Base-by-base conservation (phyloP, 306 rosid genomes). In the Cucumis melo region DNA sequence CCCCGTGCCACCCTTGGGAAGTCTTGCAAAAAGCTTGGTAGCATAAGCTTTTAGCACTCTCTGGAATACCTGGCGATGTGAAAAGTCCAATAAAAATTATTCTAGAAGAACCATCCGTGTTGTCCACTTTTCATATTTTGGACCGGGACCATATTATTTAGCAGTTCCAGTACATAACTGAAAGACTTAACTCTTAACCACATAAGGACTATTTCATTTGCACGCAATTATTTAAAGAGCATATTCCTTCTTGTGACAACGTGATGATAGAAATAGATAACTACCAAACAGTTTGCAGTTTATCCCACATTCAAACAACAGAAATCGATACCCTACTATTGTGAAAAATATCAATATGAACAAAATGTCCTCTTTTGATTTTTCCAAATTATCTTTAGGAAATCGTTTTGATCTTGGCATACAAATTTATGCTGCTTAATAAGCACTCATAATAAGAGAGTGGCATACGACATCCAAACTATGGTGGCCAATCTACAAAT, bases 1-100 rank as follows among this genome's bases (percentile, higher is more conserved):
- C 80, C 99, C 99, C 7, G 89, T 87, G 60, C 99, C 99, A 75
- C 99, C 99, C 92, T 86, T 94, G 36, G 99, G 99, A 67, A 94
- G 87, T 88, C 96, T 94, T 77, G 82, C 85, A 87, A 90, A 89
- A 77, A 94, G 93, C 82, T 87, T 94, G 67, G 89, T 85, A 42
- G 99, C 99, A 86, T 94, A 94, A 59, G 91, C 99, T 86, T 90
- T 94, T 66, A 94, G 96, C 84, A 92, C 78, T 89, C 95, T 87
- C 84, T 92, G 96, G 88, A 94, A 94, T 55, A 94, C 99, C 99
- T 94, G 82, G 75, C 38, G 62, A 78, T 78, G 80, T 78, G 84
- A 83, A 61, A 76, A 66, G 67, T 57, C 20, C 65, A 75, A 74
- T 67, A 78, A 14, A 70, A 72, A 42, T 24, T 73, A 38, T 66